Base-by-base conservation (phyloP, 768 basidiomycete species). In the Xerocomus spinulosus region DNA sequence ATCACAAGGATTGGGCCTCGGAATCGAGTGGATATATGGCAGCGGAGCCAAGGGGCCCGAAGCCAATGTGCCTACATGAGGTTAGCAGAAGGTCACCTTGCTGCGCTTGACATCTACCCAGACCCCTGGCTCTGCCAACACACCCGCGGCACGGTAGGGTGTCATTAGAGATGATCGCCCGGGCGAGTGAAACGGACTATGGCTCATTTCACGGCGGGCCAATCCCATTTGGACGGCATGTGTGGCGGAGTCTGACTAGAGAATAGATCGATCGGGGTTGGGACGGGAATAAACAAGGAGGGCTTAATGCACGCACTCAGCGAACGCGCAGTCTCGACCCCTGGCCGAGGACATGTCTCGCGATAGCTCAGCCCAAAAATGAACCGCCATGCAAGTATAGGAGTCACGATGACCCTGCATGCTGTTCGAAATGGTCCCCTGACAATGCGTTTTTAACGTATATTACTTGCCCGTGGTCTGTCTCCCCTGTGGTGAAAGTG, bases 41-140 rank as follows among this genome's bases (percentile, higher is more conserved):
- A 35, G 54, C 36, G 49, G 46, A 18, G 14, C 42, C 29, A 37
- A 48, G 44, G 39, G 23, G 35, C 25, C 25, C 17, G 12, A 25
- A 37, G 21, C 30, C 21, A 39, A 42, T 32, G 28, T 24, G 23
- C 37, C 33, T 28, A 50, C 61, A 63, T 33, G 61, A 48, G 61
- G 58, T 25, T 29, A 51, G 50, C 17, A 39, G 36, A 48, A 44
- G 42, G 46, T 13, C 17, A 9, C 37, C 24, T 32, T 34, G 56
- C 30, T 40, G 35, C 40, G 51, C 50, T 18, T 37, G 24, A 28
- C 40, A 36, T 23, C 38, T 34, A 44, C 46, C 39, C 7, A 45
- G 25, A 35, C 44, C 51, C 25, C 35, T 41, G 44, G 32, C 15
- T 41, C 38, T 28, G 23, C 21, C 21, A 49, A 18, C 23, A 42